Base-by-base conservation (phyloP, 768 basidiomycete species). In the Tylopilus balloui region DNA sequence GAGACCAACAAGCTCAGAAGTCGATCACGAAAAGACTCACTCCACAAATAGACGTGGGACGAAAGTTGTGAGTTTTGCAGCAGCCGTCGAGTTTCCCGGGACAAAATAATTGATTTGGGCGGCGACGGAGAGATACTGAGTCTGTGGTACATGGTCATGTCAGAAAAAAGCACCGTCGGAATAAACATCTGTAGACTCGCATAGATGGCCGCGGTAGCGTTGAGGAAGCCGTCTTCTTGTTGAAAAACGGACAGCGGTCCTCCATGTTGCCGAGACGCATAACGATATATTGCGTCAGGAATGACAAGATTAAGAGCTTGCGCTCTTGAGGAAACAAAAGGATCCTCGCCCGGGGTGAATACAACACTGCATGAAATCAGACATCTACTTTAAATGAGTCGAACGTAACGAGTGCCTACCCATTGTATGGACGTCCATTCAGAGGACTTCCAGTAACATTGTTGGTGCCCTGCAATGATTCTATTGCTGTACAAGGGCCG, bases 31-130 rank as follows among this genome's bases (percentile, higher is more conserved):
- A 14, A 45, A 15, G 34, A 28, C 81, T 41, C 59, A 86, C 85
- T 84, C 78, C 29, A 88, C 68, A 54, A 71, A 74, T 41, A 88
- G 65, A 21, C 83, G 73, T 19, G 78, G 73, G 14, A 71, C 57
- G 11, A 76, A 54, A 6, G 72, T 71, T 3, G 68, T 73, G 35
- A 79, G 54, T 25, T 61, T 48, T 7, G 76, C 76, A 13, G 65
- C 46, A 6, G 80, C 52, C 0, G 72, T 68, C 5, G 52, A 43
- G 47, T 78, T 73, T 6, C 58, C 47, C 2, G 63, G 48, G 7
- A 81, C 60, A 55, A 86, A 87, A 57, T 83, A 88, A n/a, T 78
- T 72, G 1, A 73, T 70, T 55, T 77, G 76, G 0, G 84, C 83
- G 8, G 75, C 67, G 4, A 83, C 51, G 4, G 83, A 68, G 12